A percentile compares a stretch with the other conserved stretches of the same genome.
Conservation (phyloP, 1,284 basidiomycete genomes). For the Sporisorium reilianum region DNA sequence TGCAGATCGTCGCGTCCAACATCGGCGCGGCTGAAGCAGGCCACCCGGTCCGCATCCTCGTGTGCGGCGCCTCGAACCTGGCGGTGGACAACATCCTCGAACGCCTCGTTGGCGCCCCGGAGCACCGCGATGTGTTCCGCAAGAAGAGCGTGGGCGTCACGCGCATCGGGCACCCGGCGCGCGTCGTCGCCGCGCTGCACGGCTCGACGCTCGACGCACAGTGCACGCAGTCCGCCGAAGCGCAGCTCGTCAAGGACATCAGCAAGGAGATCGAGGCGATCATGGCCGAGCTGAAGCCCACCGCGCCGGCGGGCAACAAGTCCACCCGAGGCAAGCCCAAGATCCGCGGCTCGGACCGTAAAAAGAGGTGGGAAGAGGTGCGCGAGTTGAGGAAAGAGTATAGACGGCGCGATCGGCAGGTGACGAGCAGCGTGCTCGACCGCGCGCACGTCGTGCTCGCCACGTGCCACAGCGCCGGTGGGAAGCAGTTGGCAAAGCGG, state of each 20-base stretch:
- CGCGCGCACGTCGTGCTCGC: slow-evolving; percentile 87
- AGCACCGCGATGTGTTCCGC: slow-evolving; percentile 50
- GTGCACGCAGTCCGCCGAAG: slow-evolving; percentile 72
- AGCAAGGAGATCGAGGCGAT: slow-evolving; percentile 48
- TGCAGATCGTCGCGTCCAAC: slow-evolving; percentile 61
- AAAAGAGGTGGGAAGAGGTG: slow-evolving; percentile 91
- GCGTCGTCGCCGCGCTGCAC: slow-evolving; percentile 83
- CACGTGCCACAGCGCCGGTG: slow-evolving; percentile 82
- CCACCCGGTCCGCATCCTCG: slow-evolving; percentile 75
- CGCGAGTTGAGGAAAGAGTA: slow-evolving; percentile 92
- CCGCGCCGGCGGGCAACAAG: slow-evolving; percentile 60
- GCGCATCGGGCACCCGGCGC: slow-evolving; percentile 78
- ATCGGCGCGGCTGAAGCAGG: slow-evolving; percentile 25
- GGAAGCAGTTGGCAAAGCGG: slow-evolving; percentile 42
- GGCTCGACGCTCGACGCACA: slow-evolving; percentile 88
- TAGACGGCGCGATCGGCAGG: slow-evolving; percentile 84
- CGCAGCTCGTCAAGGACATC: slow-evolving; percentile 61
- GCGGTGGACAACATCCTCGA: slow-evolving; percentile 76
- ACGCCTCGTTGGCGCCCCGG: slow-evolving; percentile 44
- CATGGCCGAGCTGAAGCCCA: slow-evolving; percentile 43
- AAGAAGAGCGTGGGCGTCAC: slow-evolving; percentile 50
- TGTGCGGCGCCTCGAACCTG: slow-evolving; percentile 91
- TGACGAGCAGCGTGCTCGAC: slow-evolving; percentile 82
- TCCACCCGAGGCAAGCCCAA: slow-evolving; percentile 70
- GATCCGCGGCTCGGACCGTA: slow-evolving; percentile 81